Conservation (phyloP, 2,329 filamentous ascomycete species). For the Aspergillus sp. region DNA sequence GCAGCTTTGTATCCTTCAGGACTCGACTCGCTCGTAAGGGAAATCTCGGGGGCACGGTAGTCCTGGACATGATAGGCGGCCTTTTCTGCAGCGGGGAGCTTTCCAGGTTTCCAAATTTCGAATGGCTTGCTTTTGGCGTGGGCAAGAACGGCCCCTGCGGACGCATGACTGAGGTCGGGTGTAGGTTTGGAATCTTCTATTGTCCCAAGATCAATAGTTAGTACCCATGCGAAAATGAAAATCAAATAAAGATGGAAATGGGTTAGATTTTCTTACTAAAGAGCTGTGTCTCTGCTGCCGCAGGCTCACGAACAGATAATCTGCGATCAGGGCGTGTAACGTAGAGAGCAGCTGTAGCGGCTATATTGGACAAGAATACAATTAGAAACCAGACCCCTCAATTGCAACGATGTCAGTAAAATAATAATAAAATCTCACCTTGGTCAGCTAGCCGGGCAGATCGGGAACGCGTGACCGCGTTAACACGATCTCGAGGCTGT, state of each 20-base stretch:
- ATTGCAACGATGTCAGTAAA: no score
- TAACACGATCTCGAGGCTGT: slow-evolving; percentile 19
- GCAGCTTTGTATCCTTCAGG: slow-evolving; percentile 71
- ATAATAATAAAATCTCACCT: slow-evolving; percentile 16
- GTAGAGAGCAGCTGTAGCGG: slow-evolving; percentile 59
- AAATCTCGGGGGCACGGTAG: slow-evolving; percentile 41
- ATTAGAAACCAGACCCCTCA: not conserved
- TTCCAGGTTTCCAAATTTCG: slow-evolving; percentile 63
- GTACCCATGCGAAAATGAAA: not conserved
- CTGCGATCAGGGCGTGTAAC: slow-evolving; percentile 42
- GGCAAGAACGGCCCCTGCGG: slow-evolving; percentile 71
- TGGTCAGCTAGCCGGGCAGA: slow-evolving; percentile 29
- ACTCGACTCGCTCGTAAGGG: slow-evolving; percentile 42
- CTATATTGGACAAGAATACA: slow-evolving; percentile 22
- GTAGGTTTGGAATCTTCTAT: slow-evolving; percentile 49
- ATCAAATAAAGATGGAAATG: not conserved
- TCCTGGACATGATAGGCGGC: slow-evolving; percentile 57
- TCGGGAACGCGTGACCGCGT: slow-evolving; percentile 13
- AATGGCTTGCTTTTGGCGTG: slow-evolving; percentile 63
- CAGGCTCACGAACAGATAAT: slow-evolving; percentile 19
- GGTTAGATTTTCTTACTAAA: slow-evolving; percentile 15
- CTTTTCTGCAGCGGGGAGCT: slow-evolving; percentile 55
- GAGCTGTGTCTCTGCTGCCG: slow-evolving; percentile 11
- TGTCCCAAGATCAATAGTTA: not conserved
- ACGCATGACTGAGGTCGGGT: slow-evolving; percentile 51